These are phyloP conservation scores for Puccinellia tenuiflora DNA, from an alignment of 176 grass and related monocot species.

Conservation along the genomic window DNA sequence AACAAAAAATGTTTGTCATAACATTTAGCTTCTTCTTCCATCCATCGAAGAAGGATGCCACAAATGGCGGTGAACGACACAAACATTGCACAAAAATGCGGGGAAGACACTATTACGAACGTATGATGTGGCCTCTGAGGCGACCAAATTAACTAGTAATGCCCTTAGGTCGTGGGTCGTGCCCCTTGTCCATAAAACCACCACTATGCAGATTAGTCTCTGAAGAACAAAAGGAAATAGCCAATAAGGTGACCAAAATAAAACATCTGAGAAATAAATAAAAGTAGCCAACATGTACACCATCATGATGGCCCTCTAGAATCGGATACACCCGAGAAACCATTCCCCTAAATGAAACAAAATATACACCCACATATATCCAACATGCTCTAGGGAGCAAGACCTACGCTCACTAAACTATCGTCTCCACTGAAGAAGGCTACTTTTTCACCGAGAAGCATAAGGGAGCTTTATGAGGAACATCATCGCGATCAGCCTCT, in stretches of 20 bases:
- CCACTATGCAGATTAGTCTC: not conserved
- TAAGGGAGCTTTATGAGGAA: not conserved
- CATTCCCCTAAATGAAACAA: not conserved
- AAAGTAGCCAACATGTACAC: not conserved
- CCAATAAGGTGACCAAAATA: not conserved
- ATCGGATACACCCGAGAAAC: not conserved
- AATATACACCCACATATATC: not conserved
- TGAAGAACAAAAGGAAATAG: not conserved
- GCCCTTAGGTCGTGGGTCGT: not conserved
- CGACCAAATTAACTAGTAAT: not conserved
- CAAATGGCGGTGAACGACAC: not conserved
- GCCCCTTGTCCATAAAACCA: not conserved
- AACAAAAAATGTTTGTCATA: not conserved
- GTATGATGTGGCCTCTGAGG: not conserved
- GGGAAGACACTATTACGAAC: not conserved
- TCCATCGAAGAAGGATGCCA: not conserved
- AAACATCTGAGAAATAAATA: not conserved
- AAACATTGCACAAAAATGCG: not conserved
- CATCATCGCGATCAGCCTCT: not conserved
- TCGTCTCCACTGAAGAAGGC: not conserved
- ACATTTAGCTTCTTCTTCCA: not conserved
- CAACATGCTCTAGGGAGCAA: not conserved
- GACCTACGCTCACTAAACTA: not conserved
- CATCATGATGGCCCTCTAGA: not conserved
- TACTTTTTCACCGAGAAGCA: not conserved